Percentiles rank a stretch among this genome's conserved stretches.
phyloP scores from a whole-genome alignment of 345 rosid genomes.

The Eucalyptus virginea region DNA sequence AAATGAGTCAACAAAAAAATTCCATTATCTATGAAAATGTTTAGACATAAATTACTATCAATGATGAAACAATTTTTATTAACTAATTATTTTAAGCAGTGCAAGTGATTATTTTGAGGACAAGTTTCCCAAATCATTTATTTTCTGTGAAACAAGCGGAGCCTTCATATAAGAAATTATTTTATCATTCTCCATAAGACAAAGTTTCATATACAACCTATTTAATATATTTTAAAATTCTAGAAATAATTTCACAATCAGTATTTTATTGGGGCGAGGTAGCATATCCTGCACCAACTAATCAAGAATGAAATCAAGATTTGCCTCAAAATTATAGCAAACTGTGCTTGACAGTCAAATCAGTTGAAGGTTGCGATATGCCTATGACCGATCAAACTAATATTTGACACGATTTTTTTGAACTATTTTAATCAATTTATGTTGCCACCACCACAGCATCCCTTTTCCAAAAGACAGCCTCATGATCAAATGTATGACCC shows the following conservation, averaged over 20 bases:
- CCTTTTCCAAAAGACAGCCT: background rate
- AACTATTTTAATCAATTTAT: background rate
- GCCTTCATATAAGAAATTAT: too few relatives aligned
- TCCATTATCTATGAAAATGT: too few relatives aligned
- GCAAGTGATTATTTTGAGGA: accelerated
- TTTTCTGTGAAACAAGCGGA: accelerated
- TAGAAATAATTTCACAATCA: background rate
- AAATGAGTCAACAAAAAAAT: too few relatives aligned
- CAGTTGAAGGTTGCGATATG: background rate
- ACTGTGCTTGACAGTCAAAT: background rate
- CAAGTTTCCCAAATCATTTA: accelerated
- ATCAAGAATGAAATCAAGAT: background rate
- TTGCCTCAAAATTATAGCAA: background rate
- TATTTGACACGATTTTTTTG: background rate
- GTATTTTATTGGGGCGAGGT: background rate
- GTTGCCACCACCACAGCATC: background rate
- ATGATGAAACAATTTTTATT: too few relatives aligned
- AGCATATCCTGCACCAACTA: background rate
- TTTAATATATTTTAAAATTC: too few relatives aligned
- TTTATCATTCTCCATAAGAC: background rate
- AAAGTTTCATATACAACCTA: background rate
- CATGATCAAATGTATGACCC: background rate
- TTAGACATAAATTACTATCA: too few relatives aligned
- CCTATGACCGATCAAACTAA: background rate
- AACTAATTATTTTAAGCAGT: accelerated